Base-by-base conservation (phyloP, 768 basidiomycete species). In the Macrolepiota fuliginosa region DNA sequence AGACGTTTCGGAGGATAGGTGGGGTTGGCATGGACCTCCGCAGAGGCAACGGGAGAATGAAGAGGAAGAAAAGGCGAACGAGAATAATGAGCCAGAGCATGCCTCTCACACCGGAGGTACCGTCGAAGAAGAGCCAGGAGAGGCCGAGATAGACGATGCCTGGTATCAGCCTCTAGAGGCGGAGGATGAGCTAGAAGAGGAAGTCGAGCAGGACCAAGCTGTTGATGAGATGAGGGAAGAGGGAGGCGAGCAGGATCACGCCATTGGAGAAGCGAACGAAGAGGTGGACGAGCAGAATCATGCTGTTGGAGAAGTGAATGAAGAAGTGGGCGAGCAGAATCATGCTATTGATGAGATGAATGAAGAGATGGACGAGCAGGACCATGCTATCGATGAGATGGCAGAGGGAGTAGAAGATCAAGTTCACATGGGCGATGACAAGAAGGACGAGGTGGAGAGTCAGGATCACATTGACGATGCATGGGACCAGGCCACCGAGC, bases 1-100 rank as follows among this genome's bases (percentile, higher is more conserved):
- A 22, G 37, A 59, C 1, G 37, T 27, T 17, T 35, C 39, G 9
- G 50, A 58, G 9, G 56, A 59, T 59, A 42, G 22, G 19, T 59
- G 58, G 58, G 49, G 58, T 9, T 52, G 58, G 58, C 39, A 59
- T 27, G 58, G 49, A 29, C 15, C 49, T 52, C 50, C 58, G 17
- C 45, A 24, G 24, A 25, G 17, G 9, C 17, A n/a, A 49, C 6
- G 22, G 46, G 46, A 24, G 12, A 13, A 59, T 10, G n/a, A 15
- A 12, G 47, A 58, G 36, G 35, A 11, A 11, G 46, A 22, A 35
- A 25, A 39, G 35, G 25, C 27, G n/a, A 37, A n/a, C 13, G 39
- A 55, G 29, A 32, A 32, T 17, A 39, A 27, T 17, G 54, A 27
- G 15, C 12, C 40, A 24, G 39, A 27, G 24, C 49, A 50, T 22